Base-by-base conservation (phyloP, 2,329 filamentous ascomycete genomes). In the Coniochaeta hoffmannii region DNA sequence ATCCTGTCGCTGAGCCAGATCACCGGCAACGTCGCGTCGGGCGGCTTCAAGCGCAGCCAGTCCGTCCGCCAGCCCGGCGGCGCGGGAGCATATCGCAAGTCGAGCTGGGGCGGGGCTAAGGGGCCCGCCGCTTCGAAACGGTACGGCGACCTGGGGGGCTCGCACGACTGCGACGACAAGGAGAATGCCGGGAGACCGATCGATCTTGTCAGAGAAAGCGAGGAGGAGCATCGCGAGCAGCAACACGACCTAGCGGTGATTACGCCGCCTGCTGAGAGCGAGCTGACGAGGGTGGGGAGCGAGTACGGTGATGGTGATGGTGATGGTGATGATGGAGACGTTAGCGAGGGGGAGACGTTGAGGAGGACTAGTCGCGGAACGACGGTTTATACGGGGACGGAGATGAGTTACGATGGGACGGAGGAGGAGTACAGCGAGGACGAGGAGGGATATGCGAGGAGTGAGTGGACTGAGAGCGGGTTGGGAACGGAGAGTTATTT, bases 1-100 rank as follows among this genome's bases (percentile, higher is more conserved):
- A 97, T 97, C 64, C 81, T 95, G 57, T 96, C 90, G 53, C 82
- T 97, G 34, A 95, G 88, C 68, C 90, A 97, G 71, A 95, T 97
- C 63, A 89, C 84, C 54, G 86, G 87, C 67, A 93, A 94, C 65
- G 76, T 82, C 32, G 76, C 84, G 6, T 73, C 72, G 8, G 79
- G 82, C 19, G 83, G 82, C 50, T 77, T 96, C 61, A 87, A 87
- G 73, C 81, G 89, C 58, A 92, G 87, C 68, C 87, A 92, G 67
- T 91, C 88, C 56, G 87, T 90, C 61, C 86, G 88, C 63, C 83
- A 82, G 22, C 78, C 83, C 28, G 74, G 72, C 4, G 72, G 70
- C 11, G 66, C 68, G 1, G 76, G 77, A 26, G 73, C 82, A 50
- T 46, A 46, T n/a, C 79, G 88, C 50, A 90, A 91, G 71, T 75